Conservation (phyloP, 2,329 filamentous ascomycete genomes). For the Rhytidhysteron rufulum region DNA sequence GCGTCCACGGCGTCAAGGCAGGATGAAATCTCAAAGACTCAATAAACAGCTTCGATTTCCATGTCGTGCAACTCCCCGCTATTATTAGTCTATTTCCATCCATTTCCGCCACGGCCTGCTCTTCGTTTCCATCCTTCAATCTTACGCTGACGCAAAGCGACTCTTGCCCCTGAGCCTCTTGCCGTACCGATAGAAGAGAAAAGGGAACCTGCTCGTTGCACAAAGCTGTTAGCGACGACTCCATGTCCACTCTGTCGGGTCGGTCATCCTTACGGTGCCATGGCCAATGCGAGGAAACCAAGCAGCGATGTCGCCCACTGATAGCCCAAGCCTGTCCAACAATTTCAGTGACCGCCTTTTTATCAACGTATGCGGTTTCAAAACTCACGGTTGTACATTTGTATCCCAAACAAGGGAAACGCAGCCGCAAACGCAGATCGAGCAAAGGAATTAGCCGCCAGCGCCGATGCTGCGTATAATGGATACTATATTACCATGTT, state of each 20-base stretch:
- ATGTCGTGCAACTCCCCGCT: slow-evolving; percentile 34
- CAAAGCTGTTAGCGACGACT: slow-evolving; percentile 28
- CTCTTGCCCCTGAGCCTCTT: slow-evolving; percentile 46
- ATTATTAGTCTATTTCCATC: slow-evolving; percentile 17
- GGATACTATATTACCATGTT: slow-evolving; percentile 38
- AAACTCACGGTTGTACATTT: slow-evolving; percentile 50
- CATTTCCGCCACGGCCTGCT: neutral
- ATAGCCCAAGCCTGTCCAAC: slow-evolving; percentile 42
- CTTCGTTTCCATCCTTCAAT: slow-evolving; percentile 8
- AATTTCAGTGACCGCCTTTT: slow-evolving; percentile 45
- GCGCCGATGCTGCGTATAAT: slow-evolving; percentile 47
- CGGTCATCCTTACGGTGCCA: slow-evolving; percentile 40
- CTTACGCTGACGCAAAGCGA: slow-evolving; percentile 42
- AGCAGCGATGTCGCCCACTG: slow-evolving; percentile 49
- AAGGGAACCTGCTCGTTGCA: slow-evolving; percentile 35
- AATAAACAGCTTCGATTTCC: slow-evolving; percentile 28
- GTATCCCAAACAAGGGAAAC: slow-evolving; percentile 45
- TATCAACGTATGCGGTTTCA: slow-evolving; percentile 16
- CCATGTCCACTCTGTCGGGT: slow-evolving; percentile 21
- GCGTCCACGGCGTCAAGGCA: slow-evolving; percentile 8
- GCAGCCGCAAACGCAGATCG: slow-evolving; percentile 47
- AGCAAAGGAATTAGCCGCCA: slow-evolving; percentile 50
- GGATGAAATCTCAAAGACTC: slow-evolving; percentile 25
- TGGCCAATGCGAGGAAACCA: slow-evolving; percentile 46
- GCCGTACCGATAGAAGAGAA: slow-evolving; percentile 49